These are phyloP conservation scores for Aureoboletus auriporus DNA, from an alignment of 768 basidiomycete species.

Conservation along the genomic window DNA sequence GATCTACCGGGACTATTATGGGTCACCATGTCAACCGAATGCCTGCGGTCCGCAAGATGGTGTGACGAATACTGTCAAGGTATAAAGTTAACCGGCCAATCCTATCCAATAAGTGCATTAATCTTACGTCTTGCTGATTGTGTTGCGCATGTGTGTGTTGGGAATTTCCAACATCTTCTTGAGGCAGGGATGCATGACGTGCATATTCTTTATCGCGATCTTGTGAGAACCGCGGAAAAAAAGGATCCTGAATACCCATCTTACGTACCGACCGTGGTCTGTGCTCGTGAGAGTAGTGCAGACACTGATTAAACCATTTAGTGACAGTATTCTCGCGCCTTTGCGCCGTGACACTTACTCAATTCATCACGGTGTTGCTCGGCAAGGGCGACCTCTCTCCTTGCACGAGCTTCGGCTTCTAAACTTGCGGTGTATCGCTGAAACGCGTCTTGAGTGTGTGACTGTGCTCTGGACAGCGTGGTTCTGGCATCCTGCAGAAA, in stretches of 20 bases:
- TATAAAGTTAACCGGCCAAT: constrained; percentile 17
- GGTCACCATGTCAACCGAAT: constrained; percentile 30
- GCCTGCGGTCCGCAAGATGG: constrained; percentile 30
- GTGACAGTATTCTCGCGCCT: constrained; percentile 13
- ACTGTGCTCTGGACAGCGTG: constrained; percentile 59
- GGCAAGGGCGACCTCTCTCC: constrained; percentile 56
- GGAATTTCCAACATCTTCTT: constrained; percentile 28
- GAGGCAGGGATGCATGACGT: constrained; percentile 29
- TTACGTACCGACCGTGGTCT: constrained; percentile 32
- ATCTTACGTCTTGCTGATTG: constrained; percentile 32
- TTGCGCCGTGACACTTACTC: constrained; percentile 28
- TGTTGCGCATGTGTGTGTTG: constrained; percentile 28
- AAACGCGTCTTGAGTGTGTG: constrained; percentile 70
- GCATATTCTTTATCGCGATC: constrained; percentile 27
- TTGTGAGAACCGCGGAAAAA: constrained; percentile 17
- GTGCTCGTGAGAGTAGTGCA: constrained; percentile 33
- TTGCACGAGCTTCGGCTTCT: constrained; percentile 63
- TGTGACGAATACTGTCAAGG: constrained; percentile 29
- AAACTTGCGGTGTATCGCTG: constrained; percentile 65
- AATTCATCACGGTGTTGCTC: constrained; percentile 69
- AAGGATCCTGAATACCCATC: constrained; percentile 7
- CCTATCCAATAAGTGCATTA: constrained; percentile 10
- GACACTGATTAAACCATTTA: constrained; percentile 27
- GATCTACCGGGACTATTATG: constrained; percentile 30
- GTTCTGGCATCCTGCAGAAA: constrained; percentile 59